These are phyloP conservation scores for Gossypium arboreum DNA, from an alignment of 345 rosid species.

Conservation along the genomic window DNA sequence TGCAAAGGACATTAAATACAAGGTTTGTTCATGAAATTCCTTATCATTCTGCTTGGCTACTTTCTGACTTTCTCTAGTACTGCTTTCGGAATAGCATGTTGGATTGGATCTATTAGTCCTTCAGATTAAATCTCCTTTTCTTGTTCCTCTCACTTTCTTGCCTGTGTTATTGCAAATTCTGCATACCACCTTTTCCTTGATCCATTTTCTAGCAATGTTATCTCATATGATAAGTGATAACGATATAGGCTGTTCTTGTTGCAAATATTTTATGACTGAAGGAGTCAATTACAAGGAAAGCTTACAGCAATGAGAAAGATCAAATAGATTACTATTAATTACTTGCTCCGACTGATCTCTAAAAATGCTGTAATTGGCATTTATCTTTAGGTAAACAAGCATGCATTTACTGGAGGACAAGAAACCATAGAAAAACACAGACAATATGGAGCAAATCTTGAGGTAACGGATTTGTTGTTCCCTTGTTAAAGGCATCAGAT, in stretches of 20 bases:
- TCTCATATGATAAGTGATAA: not conserved
- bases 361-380: not conserved
- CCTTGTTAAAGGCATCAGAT: not conserved
- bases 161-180: not conserved
- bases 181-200: not conserved
- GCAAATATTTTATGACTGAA: not conserved
- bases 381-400: conserved; percentile 56
- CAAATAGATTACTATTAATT: conserved; percentile 5
- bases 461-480: conserved; percentile 42
- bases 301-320: not conserved
- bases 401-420: conserved; percentile 87
- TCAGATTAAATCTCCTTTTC: not conserved
- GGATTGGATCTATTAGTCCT: not conserved
- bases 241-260: not conserved
- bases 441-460: conserved; percentile 78
- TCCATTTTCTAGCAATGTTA: conserved; percentile 2
- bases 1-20: conserved; percentile 65
- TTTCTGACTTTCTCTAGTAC: not conserved
- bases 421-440: conserved; percentile 67
- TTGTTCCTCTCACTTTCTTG: not conserved
- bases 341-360: not conserved
- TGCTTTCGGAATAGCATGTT: not conserved
- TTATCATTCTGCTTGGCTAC: not conserved
- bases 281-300: not conserved
- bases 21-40: conserved; percentile 42